Conservation (phyloP, 805 yeast species). For the Vanderwaltozyma polyspora region DNA sequence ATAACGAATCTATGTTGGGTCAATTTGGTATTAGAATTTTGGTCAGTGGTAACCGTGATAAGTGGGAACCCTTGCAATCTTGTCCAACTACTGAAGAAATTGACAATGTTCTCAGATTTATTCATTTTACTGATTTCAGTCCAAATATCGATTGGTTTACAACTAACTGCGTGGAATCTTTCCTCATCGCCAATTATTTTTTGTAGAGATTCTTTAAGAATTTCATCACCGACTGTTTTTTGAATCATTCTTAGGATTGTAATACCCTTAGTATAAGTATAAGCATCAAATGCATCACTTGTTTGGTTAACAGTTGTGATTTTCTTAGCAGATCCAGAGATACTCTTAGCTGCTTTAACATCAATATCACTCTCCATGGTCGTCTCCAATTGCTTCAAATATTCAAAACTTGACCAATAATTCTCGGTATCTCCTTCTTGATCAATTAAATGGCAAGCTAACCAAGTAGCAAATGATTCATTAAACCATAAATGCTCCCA, state of each 20-base stretch:
- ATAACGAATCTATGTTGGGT: slow-evolving; percentile 31
- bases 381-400: slow-evolving; percentile 12
- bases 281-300: slow-evolving; percentile 23
- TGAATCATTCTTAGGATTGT: slow-evolving; percentile 21
- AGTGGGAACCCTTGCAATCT: slow-evolving; percentile 51
- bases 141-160: slow-evolving; percentile 26
- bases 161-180: slow-evolving; percentile 9
- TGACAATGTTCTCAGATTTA: slow-evolving; percentile 19
- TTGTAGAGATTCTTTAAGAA: slow-evolving; percentile 13
- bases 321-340: not conserved
- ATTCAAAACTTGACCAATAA: slow-evolving; percentile 17
- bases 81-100: slow-evolving; percentile 41
- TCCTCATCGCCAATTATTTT: slow-evolving; percentile 9
- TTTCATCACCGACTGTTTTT: slow-evolving; percentile 14
- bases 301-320: slow-evolving; percentile 8
- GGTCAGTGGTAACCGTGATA: slow-evolving; percentile 27
- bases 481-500: slow-evolving; percentile 67
- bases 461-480: slow-evolving; percentile 69
- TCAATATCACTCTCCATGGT: slow-evolving; percentile 11
- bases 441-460: slow-evolving; percentile 40
- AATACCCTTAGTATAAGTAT: slow-evolving; percentile 25
- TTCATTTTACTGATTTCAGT: slow-evolving; percentile 12
- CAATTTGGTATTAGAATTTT: slow-evolving; percentile 17
- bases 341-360: slow-evolving; percentile 1
- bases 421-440: slow-evolving; percentile 13